Evolutionary conservation across 108 stramenopile genomes (phyloP), one percentile per base, ranked within the genome.

Genomic region (Nitzschia sp.): DNA sequence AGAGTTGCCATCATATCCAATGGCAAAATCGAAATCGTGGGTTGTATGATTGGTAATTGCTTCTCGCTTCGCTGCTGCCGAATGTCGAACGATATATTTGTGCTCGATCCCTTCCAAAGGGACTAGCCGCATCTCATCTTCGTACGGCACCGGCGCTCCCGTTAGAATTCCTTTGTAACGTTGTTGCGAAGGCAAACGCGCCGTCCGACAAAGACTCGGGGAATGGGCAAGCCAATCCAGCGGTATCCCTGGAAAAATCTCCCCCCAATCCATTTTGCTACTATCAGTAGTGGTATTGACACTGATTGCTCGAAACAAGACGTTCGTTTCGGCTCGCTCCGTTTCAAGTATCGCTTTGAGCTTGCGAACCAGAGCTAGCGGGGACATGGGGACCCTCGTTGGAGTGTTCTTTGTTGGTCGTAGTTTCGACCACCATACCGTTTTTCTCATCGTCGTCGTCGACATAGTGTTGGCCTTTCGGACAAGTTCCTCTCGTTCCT

Each of bases 181-280:
- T 25, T 34, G 68, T 56, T 79, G 42, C 17, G 82, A 66, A 34
- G 82, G 82, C 30, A 79, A 28, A 21, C 70, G 64, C 17, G 67
- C 71, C 26, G 82, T 79, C 5, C 71, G 78, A 72, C 82, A 83
- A 64, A 83, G 38, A 38, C 59, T 64, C 11, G 64, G 58, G 11
- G 42, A 54, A n/a, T 59, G 51, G 24, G 63, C 68, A 34, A 79
- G 46, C 38, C 38, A 42, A 13, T 13, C 13, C 13, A 13, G 38
- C 6, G 38, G 38, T 42, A 42, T 13, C 13, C 38, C 38, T 42
- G 38, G 38, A 42, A 42, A 9, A 13, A 42, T 6, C 38, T 42
- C 13, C 38, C 9, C 9, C 38, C 38, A 42, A 42, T 42, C 38
- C 9, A 42, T 42, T 13, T 13, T 13, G 13, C 38, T 13, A n/a